Evolutionary conservation across 441 rosid species (phyloP).

Genomic region (Pelargonium myrrhifolium): DNA sequence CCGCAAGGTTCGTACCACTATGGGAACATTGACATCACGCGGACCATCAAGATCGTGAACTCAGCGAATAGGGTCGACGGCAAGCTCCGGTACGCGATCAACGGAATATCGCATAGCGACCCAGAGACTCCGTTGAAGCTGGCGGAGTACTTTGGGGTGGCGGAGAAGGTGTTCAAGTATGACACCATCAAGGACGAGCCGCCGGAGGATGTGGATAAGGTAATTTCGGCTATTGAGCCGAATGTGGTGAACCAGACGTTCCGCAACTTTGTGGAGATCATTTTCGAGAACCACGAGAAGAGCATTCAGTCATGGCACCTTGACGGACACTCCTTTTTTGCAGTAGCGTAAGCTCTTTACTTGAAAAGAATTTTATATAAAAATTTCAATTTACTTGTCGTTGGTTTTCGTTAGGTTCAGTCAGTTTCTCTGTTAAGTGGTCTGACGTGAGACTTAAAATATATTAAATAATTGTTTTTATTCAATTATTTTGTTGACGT

Average conservation of each 20-base stretch:
- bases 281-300: slow-evolving; percentile 64
- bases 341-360: slow-evolving; percentile 67
- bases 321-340: slow-evolving; percentile 76
- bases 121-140: slow-evolving; percentile 85
- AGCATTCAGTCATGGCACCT: slow-evolving; percentile 81
- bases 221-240: not conserved
- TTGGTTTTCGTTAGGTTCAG: too few species aligned
- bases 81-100: slow-evolving; percentile 83
- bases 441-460: too few species aligned
- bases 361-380: too few species aligned
- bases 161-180: not conserved
- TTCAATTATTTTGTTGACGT: too few species aligned
- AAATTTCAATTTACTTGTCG: too few species aligned
- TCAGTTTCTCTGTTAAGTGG: too few species aligned
- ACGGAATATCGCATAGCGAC: slow-evolving; percentile 61
- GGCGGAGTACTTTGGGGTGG: slow-evolving; percentile 70
- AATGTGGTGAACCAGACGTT: not conserved
- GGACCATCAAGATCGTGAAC: slow-evolving; percentile 55
- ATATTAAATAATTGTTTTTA: too few species aligned
- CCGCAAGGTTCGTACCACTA: slow-evolving; percentile 98
- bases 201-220: not conserved
- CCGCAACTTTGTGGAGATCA: slow-evolving; percentile 50
- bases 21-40: slow-evolving; percentile 68
- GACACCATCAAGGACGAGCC: not conserved
- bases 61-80: slow-evolving; percentile 70